A percentile compares a stretch with the other conserved stretches of the same genome.
Evolutionary conservation across 306 rosid genomes (phyloP).

Genomic region (Trichosanthes cucumerina): DNA sequence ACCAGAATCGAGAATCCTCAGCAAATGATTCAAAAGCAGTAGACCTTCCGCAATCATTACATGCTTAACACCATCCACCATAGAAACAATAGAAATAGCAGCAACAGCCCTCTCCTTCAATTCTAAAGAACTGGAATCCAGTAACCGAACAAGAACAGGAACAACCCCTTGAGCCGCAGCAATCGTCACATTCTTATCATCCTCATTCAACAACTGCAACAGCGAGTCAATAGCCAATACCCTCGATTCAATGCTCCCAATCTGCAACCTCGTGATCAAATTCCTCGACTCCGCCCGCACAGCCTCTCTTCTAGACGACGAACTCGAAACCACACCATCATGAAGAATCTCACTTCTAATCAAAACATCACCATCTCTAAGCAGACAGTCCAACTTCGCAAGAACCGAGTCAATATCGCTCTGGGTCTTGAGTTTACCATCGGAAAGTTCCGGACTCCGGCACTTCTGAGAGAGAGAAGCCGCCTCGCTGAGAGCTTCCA

Average conservation of each 20-base stretch:
- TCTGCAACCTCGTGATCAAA: conserved; percentile 66
- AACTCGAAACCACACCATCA: conserved; percentile 25
- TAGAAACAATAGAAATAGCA: conserved; percentile 63
- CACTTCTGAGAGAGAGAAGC: conserved; percentile 40
- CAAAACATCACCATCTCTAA: conserved; percentile 61
- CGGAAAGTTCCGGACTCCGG: conserved; percentile 23
- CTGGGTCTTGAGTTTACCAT: conserved; percentile 82
- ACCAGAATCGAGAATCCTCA: conserved; percentile 72
- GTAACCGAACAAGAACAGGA: conserved; percentile 60
- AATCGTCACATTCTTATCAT: conserved; percentile 81
- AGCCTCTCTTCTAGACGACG: conserved; percentile 49
- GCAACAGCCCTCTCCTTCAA: conserved; percentile 61
- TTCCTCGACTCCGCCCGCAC: conserved; percentile 57
- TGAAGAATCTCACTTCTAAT: conserved; percentile 59
- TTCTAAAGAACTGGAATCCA: conserved; percentile 47
- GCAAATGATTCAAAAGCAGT: conserved; percentile 54
- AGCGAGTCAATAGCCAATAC: conserved; percentile 53
- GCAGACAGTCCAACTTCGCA: conserved; percentile 50
- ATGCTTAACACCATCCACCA: conserved; percentile 53
- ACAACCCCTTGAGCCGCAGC: conserved; percentile 89
- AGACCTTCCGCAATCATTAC: conserved; percentile 66
- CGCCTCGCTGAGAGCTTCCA: conserved; percentile 37
- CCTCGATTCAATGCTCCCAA: conserved; percentile 55
- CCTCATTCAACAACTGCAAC: conserved; percentile 37
- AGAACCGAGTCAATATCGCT: conserved; percentile 65